Base-by-base conservation (phyloP, 495 filamentous ascomycete genomes). In the Astrocystis sublimbata region DNA sequence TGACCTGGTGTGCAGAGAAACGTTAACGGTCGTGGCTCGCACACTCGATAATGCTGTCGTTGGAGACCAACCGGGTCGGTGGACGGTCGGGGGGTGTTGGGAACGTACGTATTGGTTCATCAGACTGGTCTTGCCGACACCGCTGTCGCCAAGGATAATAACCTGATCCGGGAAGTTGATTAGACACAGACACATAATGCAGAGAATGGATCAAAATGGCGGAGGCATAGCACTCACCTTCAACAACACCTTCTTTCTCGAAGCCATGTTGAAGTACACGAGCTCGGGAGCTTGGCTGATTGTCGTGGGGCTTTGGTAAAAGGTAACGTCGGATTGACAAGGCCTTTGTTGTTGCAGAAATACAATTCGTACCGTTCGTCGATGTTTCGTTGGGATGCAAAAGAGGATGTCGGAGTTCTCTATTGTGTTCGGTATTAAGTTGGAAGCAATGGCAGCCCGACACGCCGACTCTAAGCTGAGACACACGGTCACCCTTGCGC, bases 21-120 rank as follows among this genome's bases (percentile, higher is more conserved):
- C 17, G 43, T 61, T 42, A 61, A 49, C 19, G 38, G 36, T 9
- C 6, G 23, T 35, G 28, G 6, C 33, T 40, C 13, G 13, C n/a
- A 36, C 19, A 36, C 3, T 43, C 47, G n/a, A 35, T 12, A 3
- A 6, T 26, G 55, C 4, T 51, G 26, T 58, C 41, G 46, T 42
- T 28, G 31, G 33, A 17, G 57, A n/a, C 24, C 50, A 49, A n/a
- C n/a, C n/a, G n/a, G n/a, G n/a, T n/a, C n/a, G n/a, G n/a, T n/a
- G n/a, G n/a, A n/a, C n/a, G n/a, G 63, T 28, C 50, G 41, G 13
- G 54, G 26, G 41, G 6, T 15, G 61, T 55, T 12, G 52, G 21
- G 23, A 56, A 81, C 90, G 71, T 86, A 98, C 94, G 88, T 98
- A 99, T 98, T 99, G 94, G 80, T 98, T 99, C 94, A 99, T 98